Conservation (phyloP, 306 rosid genomes). For the Vicia sativa region DNA sequence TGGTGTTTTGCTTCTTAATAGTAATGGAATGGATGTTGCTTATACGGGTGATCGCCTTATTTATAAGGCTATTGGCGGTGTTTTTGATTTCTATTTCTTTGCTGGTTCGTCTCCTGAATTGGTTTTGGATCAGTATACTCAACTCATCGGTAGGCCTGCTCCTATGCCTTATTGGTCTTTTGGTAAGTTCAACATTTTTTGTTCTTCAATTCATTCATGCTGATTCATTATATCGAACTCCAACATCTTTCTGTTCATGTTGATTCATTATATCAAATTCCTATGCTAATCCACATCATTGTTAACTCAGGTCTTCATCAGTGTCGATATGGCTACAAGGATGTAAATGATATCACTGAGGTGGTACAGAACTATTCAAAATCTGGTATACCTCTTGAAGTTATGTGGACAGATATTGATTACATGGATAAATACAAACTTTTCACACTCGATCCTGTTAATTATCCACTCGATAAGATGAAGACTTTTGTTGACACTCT, state of each 20-base stretch:
- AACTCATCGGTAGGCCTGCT: slow-evolving; percentile 77
- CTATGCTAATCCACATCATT: slow-evolving; percentile 19
- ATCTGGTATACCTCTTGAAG: slow-evolving; percentile 84
- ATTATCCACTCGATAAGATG: slow-evolving; percentile 76
- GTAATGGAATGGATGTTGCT: slow-evolving; percentile 79
- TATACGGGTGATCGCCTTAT: slow-evolving; percentile 67
- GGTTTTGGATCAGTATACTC: slow-evolving; percentile 79
- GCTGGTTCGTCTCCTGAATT: slow-evolving; percentile 69
- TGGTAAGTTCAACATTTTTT: slow-evolving; percentile 52
- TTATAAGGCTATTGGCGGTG: slow-evolving; percentile 76
- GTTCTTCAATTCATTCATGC: not conserved
- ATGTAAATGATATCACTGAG: slow-evolving; percentile 59
- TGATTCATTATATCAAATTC: slow-evolving; percentile 4
- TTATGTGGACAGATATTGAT: slow-evolving; percentile 93
- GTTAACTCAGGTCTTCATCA: slow-evolving; percentile 76
- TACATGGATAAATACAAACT: slow-evolving; percentile 89
- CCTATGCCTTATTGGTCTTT: slow-evolving; percentile 93
- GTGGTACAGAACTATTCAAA: slow-evolving; percentile 79
- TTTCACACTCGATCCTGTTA: slow-evolving; percentile 84
- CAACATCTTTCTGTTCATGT: not conserved
- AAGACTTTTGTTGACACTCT: slow-evolving; percentile 53
- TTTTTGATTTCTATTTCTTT: slow-evolving; percentile 70
- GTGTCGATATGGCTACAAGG: slow-evolving; percentile 81
- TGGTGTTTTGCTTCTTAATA: slow-evolving; percentile 75
- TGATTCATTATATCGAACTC: too few species aligned